These are phyloP conservation scores for Colletotrichum tropicale DNA, from an alignment of 2,329 filamentous ascomycete species.

Conservation along the genomic window DNA sequence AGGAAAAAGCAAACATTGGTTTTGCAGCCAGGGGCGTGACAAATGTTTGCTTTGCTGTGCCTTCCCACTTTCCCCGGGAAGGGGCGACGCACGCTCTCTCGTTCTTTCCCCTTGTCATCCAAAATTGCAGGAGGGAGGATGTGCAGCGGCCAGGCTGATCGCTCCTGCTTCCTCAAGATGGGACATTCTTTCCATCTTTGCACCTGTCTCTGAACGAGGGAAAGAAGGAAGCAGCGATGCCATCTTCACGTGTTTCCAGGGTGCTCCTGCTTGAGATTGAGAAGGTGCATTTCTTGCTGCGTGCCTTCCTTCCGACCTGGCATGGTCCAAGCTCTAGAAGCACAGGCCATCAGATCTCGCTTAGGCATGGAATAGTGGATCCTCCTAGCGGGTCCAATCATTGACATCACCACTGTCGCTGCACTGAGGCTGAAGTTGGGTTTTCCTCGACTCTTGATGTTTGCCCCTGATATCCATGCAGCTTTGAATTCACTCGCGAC, in stretches of 20 bases:
- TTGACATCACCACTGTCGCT: constrained; percentile 20
- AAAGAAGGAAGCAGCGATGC: neutral
- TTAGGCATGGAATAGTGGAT: neutral
- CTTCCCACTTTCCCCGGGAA: neutral
- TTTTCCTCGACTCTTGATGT: neutral
- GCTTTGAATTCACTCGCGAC: neutral
- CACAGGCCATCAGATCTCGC: neutral
- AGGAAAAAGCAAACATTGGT: constrained; percentile 6
- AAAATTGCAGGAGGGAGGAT: neutral
- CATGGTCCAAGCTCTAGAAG: neutral
- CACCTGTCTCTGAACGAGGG: neutral
- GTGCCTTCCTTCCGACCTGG: neutral
- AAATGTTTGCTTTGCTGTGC: neutral
- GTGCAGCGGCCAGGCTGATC: neutral
- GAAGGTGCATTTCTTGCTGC: neutral
- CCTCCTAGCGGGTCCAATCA: neutral
- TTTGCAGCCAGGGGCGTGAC: neutral
- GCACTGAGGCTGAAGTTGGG: neutral
- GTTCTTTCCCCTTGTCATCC: neutral
- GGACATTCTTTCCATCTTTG: too few relatives aligned
- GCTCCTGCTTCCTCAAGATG: neutral
- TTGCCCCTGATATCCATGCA: neutral
- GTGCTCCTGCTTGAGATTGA: neutral
- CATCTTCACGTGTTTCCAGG: neutral
- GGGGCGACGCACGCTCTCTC: neutral